Conservation (phyloP, 2,329 filamentous ascomycete genomes). For the Dactylellina haptotyla region DNA sequence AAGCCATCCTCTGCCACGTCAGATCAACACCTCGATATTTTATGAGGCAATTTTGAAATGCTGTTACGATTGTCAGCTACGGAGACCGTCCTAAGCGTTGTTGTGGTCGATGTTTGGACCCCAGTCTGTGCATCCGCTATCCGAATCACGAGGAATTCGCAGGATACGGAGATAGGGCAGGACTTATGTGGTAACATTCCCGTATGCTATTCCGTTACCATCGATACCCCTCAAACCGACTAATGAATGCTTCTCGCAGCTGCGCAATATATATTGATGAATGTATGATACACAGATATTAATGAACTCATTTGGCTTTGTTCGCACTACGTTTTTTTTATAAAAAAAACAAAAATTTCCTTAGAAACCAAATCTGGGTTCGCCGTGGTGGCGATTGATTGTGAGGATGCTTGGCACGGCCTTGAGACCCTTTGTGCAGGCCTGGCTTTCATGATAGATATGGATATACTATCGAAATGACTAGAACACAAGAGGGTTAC, state of each 20-base stretch:
- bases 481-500: neutral
- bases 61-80: too few species aligned
- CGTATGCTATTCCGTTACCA: constrained; percentile 21
- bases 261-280: constrained; percentile 25
- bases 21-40: too few species aligned
- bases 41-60: too few species aligned
- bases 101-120: neutral
- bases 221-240: constrained; percentile 8
- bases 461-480: neutral
- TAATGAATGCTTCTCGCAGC: constrained; percentile 20
- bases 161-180: neutral
- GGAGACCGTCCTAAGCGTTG: too few species aligned
- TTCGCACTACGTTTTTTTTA: constrained; percentile 15
- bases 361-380: constrained; percentile 19
- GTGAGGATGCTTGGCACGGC: neutral
- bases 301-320: constrained; percentile 42
- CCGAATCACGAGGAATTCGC: neutral
- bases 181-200: constrained; percentile 14
- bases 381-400: neutral
- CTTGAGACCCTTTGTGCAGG: neutral
- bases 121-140: neutral
- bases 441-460: neutral
- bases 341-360: constrained; percentile 9
- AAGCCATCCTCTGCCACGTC: too few species aligned
- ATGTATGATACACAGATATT: constrained; percentile 52